Percentiles rank a stretch among this genome's conserved stretches.
These are phyloP conservation scores for Penicillium corylophilum DNA, from an alignment of 2,329 filamentous ascomycete species.

Conservation along the genomic window DNA sequence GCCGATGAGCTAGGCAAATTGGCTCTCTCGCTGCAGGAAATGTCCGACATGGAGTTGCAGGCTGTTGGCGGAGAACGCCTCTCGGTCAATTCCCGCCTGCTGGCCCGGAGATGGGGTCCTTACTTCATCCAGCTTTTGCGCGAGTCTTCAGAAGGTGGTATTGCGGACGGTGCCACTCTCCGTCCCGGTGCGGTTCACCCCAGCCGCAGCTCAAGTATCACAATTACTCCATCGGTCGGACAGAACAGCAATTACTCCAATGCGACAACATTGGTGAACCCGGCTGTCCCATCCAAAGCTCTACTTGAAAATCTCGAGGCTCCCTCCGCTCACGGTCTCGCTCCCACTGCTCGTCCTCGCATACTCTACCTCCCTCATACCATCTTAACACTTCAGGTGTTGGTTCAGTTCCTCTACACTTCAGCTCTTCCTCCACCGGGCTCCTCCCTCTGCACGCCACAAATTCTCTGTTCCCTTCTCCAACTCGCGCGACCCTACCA, in stretches of 20 bases:
- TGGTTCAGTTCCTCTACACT: constrained; percentile 92
- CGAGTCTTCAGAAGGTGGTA: constrained; percentile 72
- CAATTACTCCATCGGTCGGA: constrained; percentile 66
- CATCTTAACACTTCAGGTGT: constrained; percentile 79
- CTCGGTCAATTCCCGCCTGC: constrained; percentile 86
- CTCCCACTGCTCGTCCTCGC: constrained; percentile 68
- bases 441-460: constrained; percentile 82
- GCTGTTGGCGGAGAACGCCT: constrained; percentile 89
- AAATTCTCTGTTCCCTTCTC: constrained; percentile 91
- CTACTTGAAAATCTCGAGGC: constrained; percentile 48
- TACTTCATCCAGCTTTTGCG: constrained; percentile 91
- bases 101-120: constrained; percentile 86
- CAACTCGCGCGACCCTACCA: constrained; percentile 93
- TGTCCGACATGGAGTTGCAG: constrained; percentile 95
- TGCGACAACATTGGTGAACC: constrained; percentile 41
- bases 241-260: constrained; percentile 44
- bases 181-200: constrained; percentile 61
- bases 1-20: constrained; percentile 84
- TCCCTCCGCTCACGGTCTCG: constrained; percentile 54
- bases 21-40: constrained; percentile 74
- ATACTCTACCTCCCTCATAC: constrained; percentile 94
- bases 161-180: constrained; percentile 70
- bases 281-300: constrained; percentile 30
- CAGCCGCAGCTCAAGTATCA: constrained; percentile 76
- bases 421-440: constrained; percentile 76